Evolutionary conservation across 345 rosid genomes (phyloP).

Genomic region (Rhizophora mangle): DNA sequence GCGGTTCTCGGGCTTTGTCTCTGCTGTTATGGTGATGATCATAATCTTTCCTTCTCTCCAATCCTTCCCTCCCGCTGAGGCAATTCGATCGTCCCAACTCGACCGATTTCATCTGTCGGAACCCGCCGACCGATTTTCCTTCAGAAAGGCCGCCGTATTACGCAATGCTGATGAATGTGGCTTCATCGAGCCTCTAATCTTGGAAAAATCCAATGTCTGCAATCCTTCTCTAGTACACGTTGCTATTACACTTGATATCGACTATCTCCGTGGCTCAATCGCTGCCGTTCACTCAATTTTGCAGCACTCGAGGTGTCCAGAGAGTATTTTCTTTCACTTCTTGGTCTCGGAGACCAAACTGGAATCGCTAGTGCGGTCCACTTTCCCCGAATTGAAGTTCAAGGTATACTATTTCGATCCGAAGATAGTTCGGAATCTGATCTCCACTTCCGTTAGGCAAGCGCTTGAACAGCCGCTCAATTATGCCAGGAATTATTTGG

Average conservation of each 20-base stretch:
- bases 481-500: slow-evolving; percentile 86
- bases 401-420: slow-evolving; percentile 88
- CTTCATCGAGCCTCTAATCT: slow-evolving; percentile 18
- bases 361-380: slow-evolving; percentile 67
- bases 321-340: slow-evolving; percentile 84
- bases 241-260: slow-evolving; percentile 84
- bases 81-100: slow-evolving; percentile 71
- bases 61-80: slow-evolving; percentile 92
- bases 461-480: slow-evolving; percentile 95
- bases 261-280: slow-evolving; percentile 88
- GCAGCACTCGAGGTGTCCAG: slow-evolving; percentile 75
- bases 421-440: slow-evolving; percentile 60
- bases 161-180: slow-evolving; percentile 87
- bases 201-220: slow-evolving; percentile 47
- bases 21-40: slow-evolving; percentile 64
- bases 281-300: slow-evolving; percentile 94
- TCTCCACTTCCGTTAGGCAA: slow-evolving; percentile 86
- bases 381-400: slow-evolving; percentile 81
- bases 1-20: slow-evolving; percentile 70
- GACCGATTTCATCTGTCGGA: slow-evolving; percentile 36
- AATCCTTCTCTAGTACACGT: slow-evolving; percentile 79
- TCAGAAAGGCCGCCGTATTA: slow-evolving; percentile 55
- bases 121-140: slow-evolving; percentile 40
- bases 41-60: slow-evolving; percentile 82
- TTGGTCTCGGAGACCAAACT: slow-evolving; percentile 63